Evolutionary conservation across 495 filamentous ascomycete species (phyloP).

Genomic region (Penicillium parvum): DNA sequence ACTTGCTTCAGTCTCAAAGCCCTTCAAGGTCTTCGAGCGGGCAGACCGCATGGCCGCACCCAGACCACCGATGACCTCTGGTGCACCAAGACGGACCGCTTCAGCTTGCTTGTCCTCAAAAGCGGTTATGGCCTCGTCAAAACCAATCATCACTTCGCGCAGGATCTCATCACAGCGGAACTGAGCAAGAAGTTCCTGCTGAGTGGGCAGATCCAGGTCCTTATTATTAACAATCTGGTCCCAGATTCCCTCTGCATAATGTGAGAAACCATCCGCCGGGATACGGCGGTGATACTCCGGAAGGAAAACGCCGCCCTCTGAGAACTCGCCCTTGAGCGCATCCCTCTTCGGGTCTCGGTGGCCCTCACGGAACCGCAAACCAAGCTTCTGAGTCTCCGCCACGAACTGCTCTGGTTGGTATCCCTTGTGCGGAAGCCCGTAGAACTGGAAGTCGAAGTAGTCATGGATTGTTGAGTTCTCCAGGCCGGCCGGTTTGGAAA

Average conservation of each 20-base stretch:
- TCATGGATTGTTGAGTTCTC: conserved; percentile 88
- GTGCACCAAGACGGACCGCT: conserved; percentile 62
- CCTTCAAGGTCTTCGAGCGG: conserved; percentile 68
- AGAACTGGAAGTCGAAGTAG: conserved; percentile 98
- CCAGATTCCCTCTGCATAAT: conserved; percentile 92
- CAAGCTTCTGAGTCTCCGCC: conserved; percentile 71
- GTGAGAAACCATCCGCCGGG: conserved; percentile 88
- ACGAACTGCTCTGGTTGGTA: conserved; percentile 92
- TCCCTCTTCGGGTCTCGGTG: conserved; percentile 58
- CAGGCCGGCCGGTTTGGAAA: conserved; percentile 84
- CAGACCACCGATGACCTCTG: conserved; percentile 67
- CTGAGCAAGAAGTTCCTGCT: conserved; percentile 94
- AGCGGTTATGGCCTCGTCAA: conserved; percentile 76
- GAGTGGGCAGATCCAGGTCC: conserved; percentile 91
- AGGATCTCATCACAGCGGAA: conserved; percentile 97
- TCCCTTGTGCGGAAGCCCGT: conserved; percentile 92
- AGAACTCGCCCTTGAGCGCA: conserved; percentile 57
- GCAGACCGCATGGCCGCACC: conserved; percentile 70
- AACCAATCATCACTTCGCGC: conserved; percentile 75
- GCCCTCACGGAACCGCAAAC: conserved; percentile 75
- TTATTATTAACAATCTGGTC: conserved; percentile 99
- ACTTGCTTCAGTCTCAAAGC: conserved; percentile 84
- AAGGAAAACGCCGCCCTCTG: conserved; percentile 76
- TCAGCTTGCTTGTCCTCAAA: conserved; percentile 83
- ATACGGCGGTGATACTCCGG: conserved; percentile 95